A percentile compares a stretch with the other conserved stretches of the same genome.
Conservation (phyloP, 2,329 filamentous ascomycete genomes). For the Thyridium curvatum region DNA sequence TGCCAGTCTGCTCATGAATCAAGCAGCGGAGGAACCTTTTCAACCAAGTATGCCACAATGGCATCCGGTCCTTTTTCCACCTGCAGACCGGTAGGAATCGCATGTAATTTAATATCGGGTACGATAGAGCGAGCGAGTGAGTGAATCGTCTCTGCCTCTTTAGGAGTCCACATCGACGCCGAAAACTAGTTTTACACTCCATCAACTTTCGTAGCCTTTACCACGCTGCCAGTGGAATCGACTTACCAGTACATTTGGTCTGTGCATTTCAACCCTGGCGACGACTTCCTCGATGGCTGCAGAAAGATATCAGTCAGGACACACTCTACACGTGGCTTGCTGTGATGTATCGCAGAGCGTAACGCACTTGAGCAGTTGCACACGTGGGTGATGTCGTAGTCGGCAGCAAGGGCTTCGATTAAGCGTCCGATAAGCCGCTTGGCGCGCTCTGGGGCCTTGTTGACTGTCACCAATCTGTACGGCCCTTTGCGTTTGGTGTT, state of each 20-base stretch:
- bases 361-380: conserved; percentile 55
- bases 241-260: conserved; percentile 49
- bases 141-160: conserved; percentile 37
- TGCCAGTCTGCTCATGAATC: too few relatives aligned
- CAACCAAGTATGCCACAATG: conserved; percentile 41
- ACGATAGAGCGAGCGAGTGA: conserved; percentile 32
- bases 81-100: conserved; percentile 44
- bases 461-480: conserved; percentile 60
- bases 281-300: too few relatives aligned
- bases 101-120: conserved; percentile 40
- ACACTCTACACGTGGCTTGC: too few relatives aligned
- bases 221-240: background rate
- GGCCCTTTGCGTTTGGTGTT: too few relatives aligned
- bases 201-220: background rate
- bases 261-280: too few relatives aligned
- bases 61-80: conserved; percentile 44
- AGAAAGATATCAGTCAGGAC: too few relatives aligned
- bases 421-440: conserved; percentile 56
- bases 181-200: too few relatives aligned
- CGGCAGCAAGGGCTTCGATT: conserved; percentile 53
- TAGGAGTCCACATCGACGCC: conserved; percentile 32
- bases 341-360: too few relatives aligned
- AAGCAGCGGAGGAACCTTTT: conserved; percentile 25
- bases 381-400: conserved; percentile 56
- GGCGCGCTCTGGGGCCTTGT: conserved; percentile 60